Evolutionary conservation across 306 rosid species (phyloP), one percentile per base, ranked within the genome.

Genomic region (Dalbergia cochinchinensis): DNA sequence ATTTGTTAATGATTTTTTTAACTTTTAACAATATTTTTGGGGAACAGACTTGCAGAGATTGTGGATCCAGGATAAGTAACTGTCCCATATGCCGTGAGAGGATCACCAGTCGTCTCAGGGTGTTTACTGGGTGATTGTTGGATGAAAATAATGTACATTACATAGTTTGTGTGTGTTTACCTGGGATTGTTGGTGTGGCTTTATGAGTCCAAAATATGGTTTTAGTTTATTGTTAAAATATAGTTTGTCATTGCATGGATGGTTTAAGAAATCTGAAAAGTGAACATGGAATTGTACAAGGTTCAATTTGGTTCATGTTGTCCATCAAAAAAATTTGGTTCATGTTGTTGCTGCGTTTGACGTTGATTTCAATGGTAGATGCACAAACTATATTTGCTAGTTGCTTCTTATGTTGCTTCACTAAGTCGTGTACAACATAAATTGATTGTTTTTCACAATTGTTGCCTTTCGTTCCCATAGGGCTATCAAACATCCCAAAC

Each of bases 71-170:
- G 77, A 65, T 94, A 84, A 84, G 87, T 22, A 47, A 77, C 62
- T 94, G 97, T 71, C 97, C 94, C 19, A 91, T 94, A 37, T 94
- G 99, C 74, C 86, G 97, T 50, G 83, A 74, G 82, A 89, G 90
- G 41, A 94, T 94, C 83, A 88, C 33, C 63, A 82, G 11, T 76
- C 97, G 97, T 76, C 90, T 94, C 55, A 87, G 93, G 91, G 89
- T 94, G 45, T 92, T 78, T 68, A 73, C 82, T 0, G 97, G 95
- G 11, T 94, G 90, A 89, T 78, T 42, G 66, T 65, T 65, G 10
- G 64, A 85, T 39, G 19, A 41, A 33, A 59, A 65, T 63, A 16
- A 8, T 57, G 68, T 45, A 81, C 48, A 54, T 37, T 4, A 51
- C 4, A 33, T 33, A 10, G 51, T 61, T 44, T 77, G 48, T 59